These are phyloP conservation scores for Cylindrodendrum hubeiense DNA, from an alignment of 2,329 filamentous ascomycete species.

Conservation along the genomic window DNA sequence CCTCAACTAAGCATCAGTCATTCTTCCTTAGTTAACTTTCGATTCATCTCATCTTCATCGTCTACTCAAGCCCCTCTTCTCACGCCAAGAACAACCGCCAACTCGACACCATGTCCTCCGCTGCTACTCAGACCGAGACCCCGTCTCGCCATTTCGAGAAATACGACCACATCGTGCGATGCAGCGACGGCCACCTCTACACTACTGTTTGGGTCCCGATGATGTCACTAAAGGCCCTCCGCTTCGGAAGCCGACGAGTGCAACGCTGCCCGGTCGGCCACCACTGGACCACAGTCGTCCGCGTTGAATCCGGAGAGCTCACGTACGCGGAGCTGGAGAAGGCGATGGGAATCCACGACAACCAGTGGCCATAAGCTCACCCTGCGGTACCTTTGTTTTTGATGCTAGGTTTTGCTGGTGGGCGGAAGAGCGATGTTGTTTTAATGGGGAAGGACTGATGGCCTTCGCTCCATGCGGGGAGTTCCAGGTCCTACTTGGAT, in stretches of 20 bases:
- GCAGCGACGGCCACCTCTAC: background rate
- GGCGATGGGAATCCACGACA: background rate
- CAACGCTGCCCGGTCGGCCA: background rate
- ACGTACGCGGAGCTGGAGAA: background rate
- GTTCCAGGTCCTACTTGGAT: background rate
- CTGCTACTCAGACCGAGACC: background rate
- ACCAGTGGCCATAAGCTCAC: background rate
- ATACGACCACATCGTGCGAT: background rate
- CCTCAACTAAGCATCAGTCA: background rate
- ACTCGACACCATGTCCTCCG: background rate
- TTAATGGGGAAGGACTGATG: background rate
- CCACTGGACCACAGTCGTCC: background rate
- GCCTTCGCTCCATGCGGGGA: background rate
- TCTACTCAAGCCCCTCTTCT: background rate
- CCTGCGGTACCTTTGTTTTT: background rate
- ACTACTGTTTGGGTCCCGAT: background rate
- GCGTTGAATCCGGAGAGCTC: background rate
- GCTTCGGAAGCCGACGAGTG: background rate
- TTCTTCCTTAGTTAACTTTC: no score
- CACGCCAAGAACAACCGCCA: background rate
- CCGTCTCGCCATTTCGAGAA: background rate
- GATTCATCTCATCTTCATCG: background rate
- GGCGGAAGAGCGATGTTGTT: background rate
- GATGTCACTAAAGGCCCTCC: background rate
- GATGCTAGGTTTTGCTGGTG: background rate